These are phyloP conservation scores for Populus davidiana DNA, from an alignment of 345 rosid genomes.

Conservation along the genomic window DNA sequence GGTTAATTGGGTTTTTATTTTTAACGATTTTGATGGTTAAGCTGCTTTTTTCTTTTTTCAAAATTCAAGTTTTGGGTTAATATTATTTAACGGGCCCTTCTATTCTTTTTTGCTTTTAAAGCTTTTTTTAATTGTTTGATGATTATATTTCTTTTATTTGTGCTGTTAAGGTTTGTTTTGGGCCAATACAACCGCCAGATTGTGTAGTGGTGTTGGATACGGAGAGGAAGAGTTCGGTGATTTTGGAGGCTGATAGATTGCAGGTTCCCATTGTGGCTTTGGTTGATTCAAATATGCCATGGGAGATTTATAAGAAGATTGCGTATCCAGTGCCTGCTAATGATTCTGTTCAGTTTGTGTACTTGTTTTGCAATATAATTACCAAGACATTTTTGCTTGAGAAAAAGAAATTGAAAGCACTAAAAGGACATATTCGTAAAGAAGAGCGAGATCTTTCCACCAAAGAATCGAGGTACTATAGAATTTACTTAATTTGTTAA, in stretches of 20 bases:
- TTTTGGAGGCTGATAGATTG: conserved; percentile 70
- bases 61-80: too few species aligned
- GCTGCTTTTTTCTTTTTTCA: too few species aligned
- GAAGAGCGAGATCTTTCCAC: conserved; percentile 19
- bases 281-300: conserved; percentile 80
- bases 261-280: conserved; percentile 88
- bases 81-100: too few species aligned
- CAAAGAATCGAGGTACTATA: conserved; percentile 15
- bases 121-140: not conserved
- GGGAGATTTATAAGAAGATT: conserved; percentile 66
- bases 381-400: conserved; percentile 79
- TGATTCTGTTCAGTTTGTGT: conserved; percentile 90
- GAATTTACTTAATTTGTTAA: not conserved
- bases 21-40: too few species aligned
- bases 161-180: conserved; percentile 55
- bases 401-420: conserved; percentile 47
- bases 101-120: too few species aligned
- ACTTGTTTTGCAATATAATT: conserved; percentile 88
- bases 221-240: conserved; percentile 81
- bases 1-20: not conserved
- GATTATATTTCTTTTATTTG: not conserved
- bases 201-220: conserved; percentile 84
- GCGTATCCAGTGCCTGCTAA: conserved; percentile 91
- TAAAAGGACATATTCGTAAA: not conserved
- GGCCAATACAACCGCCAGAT: conserved; percentile 77